Base-by-base conservation (phyloP, 2,329 filamentous ascomycete genomes). In the Cadophora gregata region DNA sequence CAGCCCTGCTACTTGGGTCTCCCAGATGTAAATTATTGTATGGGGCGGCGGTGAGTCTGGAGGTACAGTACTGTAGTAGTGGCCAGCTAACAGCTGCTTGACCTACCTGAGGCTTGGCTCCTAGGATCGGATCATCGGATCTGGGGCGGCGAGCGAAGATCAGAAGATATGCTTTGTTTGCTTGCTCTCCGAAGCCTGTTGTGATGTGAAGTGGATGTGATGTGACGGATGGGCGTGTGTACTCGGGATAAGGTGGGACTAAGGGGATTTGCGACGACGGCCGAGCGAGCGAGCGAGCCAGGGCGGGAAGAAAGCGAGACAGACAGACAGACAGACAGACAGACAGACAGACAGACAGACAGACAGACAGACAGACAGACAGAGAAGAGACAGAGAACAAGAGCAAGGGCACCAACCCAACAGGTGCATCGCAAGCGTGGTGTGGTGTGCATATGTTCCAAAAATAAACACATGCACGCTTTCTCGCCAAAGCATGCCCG, bases 361-460 rank as follows among this genome's bases (percentile, higher is more conserved):
- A n/a, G n/a, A n/a, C n/a, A n/a, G n/a, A n/a, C n/a, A n/a, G n/a
- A n/a, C n/a, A n/a, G n/a, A n/a, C n/a, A n/a, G n/a, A n/a, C n/a
- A n/a, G n/a, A 36, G 31, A 12, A 5, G 12, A 36, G 31, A 12
- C 31, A 36, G 12, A 12, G 36, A 16, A 14, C 4, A 12, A 21
- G 42, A 7, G 33, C 33, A 21, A 58, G 53, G n/a, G 53, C 31
- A 25, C 9, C 33, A 38, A 10, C 50, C 19, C 5, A 33, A 42
- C 48, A 27, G n/a, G 48, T 53, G 48, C 12, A 27, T 27, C 48
- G 27, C 3, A 19, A 33, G 29, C 48, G 29, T 25, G 31, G 42
- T 36, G 48, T 59, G 53, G 55, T 59, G 55, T 59, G 55, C 29
- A 59, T 45, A 24, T 48, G 58, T 45, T 64, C 55, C 62, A 59